phyloP scores from a whole-genome alignment of 2,329 filamentous ascomycete genomes.

The Phaeosphaeriaceae sp. region DNA sequence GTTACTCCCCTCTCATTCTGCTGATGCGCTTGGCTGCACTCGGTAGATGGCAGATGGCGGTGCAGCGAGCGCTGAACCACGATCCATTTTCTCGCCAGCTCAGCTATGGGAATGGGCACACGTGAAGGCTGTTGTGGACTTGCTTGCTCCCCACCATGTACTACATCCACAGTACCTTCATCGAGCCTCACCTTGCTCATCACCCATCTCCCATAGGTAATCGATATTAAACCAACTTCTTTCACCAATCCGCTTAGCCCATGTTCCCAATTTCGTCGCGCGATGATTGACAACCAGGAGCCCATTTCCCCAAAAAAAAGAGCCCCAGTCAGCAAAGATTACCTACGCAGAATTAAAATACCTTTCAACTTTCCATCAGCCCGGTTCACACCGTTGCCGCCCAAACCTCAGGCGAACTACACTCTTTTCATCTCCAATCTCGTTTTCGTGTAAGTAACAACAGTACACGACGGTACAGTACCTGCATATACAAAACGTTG shows the following conservation, averaged over 20 bases:
- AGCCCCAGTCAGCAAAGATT: no score
- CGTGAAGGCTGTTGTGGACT: no score
- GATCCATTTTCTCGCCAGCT: no score
- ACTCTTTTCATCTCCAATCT: not conserved
- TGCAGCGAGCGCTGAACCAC: not conserved
- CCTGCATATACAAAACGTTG: no score
- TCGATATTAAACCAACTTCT: no score
- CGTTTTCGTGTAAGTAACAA: no score
- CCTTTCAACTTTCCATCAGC: not conserved
- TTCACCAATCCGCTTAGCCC: no score
- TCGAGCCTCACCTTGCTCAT: not conserved
- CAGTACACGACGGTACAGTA: no score
- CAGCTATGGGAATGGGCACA: no score
- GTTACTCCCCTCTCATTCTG: not conserved
- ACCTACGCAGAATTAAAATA: no score
- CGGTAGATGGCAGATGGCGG: slow-evolving; percentile 2
- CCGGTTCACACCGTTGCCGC: not conserved
- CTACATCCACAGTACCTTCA: not conserved
- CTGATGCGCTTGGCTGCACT: slow-evolving; percentile 1
- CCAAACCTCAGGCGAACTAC: not conserved
- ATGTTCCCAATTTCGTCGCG: not conserved
- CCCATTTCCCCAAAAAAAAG: no score
- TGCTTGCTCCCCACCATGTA: not conserved
- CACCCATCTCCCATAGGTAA: not conserved
- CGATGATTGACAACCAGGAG: not conserved